phyloP scores from a whole-genome alignment of 176 grass and related monocot species.

The Oryza nivara region DNA sequence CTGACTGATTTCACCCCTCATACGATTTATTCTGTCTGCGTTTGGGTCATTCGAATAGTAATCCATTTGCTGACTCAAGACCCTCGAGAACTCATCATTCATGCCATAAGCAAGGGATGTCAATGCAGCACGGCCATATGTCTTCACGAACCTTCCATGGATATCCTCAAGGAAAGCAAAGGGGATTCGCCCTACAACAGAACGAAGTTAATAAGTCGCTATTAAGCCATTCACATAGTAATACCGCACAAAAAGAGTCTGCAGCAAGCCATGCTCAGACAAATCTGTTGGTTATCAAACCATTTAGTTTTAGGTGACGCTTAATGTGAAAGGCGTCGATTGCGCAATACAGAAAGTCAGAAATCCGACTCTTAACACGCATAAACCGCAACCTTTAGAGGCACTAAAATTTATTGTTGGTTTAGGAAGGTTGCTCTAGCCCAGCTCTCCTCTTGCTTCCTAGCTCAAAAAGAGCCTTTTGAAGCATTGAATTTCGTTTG shows the following conservation, averaged over 20 bases:
- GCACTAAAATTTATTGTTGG: neutral
- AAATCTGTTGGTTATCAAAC: neutral
- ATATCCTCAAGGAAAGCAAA: conserved; percentile 97
- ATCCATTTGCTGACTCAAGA: conserved; percentile 89
- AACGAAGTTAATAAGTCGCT: conserved; percentile 18
- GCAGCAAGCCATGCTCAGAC: neutral
- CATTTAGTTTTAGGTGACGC: neutral
- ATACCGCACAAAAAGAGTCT: neutral
- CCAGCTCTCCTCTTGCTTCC: neutral
- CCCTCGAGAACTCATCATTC: conserved; percentile 99
- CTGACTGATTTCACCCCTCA: conserved; percentile 95
- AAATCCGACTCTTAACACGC: neutral
- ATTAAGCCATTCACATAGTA: neutral
- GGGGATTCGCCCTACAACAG: conserved; percentile 72
- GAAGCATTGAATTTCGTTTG: neutral
- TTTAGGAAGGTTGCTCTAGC: neutral
- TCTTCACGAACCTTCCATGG: conserved; percentile 91
- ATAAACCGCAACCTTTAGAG: neutral
- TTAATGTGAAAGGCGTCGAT: neutral
- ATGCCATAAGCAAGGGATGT: conserved; percentile 86
- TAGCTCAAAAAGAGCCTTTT: neutral
- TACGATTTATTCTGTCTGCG: conserved; percentile 89
- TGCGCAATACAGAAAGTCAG: neutral
- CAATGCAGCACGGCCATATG: conserved; percentile 83
- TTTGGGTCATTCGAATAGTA: conserved; percentile 96